Conservation (phyloP, 2,329 filamentous ascomycete genomes). For the Hypoxylon rubiginosum region DNA sequence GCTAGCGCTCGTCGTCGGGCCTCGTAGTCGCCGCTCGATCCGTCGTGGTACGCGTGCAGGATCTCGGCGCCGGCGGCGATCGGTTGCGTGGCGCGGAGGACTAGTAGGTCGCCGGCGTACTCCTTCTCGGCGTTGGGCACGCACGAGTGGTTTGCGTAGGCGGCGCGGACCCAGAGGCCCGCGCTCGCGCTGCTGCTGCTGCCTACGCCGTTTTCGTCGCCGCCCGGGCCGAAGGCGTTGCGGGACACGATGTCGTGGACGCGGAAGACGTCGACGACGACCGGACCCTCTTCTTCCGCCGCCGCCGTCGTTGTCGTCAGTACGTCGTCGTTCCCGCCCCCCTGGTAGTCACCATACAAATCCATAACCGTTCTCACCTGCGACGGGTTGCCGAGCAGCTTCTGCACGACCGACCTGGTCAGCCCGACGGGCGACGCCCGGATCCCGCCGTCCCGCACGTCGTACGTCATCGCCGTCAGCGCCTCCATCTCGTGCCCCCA, state of each 20-base stretch:
- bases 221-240: slow-evolving; percentile 53
- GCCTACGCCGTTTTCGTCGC: slow-evolving; percentile 48
- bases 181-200: slow-evolving; percentile 54
- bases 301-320: too few relatives aligned
- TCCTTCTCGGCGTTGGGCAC: slow-evolving; percentile 53
- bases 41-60: slow-evolving; percentile 52
- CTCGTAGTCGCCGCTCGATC: slow-evolving; percentile 46
- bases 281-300: slow-evolving; percentile 46
- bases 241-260: slow-evolving; percentile 52
- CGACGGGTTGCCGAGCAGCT: slow-evolving; percentile 49
- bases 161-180: slow-evolving; percentile 57
- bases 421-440: slow-evolving; percentile 51
- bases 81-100: slow-evolving; percentile 54
- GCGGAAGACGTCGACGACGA: slow-evolving; percentile 52
- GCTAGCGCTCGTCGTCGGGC: slow-evolving; percentile 37
- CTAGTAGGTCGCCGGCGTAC: slow-evolving; percentile 57
- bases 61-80: slow-evolving; percentile 55
- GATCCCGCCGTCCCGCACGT: slow-evolving; percentile 49
- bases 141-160: slow-evolving; percentile 61
- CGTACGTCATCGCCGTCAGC: slow-evolving; percentile 52
- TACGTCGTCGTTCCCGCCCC: slow-evolving; percentile 36
- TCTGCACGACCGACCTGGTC: slow-evolving; percentile 48
- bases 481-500: slow-evolving; percentile 51
- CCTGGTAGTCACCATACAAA: slow-evolving; percentile 49
- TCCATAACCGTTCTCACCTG: slow-evolving; percentile 41